Evolutionary conservation across 75 land plant species (phyloP).

Genomic region (Isoetes taiwanensis): DNA sequence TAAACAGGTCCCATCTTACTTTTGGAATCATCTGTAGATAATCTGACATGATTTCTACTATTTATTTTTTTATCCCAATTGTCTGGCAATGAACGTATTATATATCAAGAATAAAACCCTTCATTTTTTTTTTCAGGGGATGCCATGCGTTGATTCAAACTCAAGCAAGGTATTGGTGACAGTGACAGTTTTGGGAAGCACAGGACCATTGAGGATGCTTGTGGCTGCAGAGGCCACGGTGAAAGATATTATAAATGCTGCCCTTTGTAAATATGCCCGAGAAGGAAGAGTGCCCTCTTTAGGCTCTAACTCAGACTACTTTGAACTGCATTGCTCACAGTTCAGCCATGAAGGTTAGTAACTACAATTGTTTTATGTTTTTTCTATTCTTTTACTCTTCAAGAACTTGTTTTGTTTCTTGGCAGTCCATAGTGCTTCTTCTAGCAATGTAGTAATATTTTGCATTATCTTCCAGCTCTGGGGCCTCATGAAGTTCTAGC

Average conservation of each 20-base stretch:
- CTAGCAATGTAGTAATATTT: too few relatives aligned
- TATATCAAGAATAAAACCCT: too few relatives aligned
- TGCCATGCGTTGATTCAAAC: slow-evolving; percentile 2
- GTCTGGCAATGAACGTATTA: too few relatives aligned
- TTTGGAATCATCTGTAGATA: too few relatives aligned
- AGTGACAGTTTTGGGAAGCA: neutral
- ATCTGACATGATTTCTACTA: too few relatives aligned
- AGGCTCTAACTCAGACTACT: neutral
- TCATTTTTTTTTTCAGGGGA: neutral
- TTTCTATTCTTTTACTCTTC: neutral
- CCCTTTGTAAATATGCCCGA: neutral
- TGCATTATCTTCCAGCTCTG: neutral
- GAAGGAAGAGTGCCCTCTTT: slow-evolving; percentile 1
- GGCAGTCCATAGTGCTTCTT: too few relatives aligned
- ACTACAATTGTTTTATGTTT: neutral
- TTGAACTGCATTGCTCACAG: neutral
- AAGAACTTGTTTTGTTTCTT: neutral
- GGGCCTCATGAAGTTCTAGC: neutral
- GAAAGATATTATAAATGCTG: neutral
- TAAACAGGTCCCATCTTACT: too few relatives aligned
- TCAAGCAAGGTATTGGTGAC: neutral
- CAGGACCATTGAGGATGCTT: slow-evolving; percentile 5
- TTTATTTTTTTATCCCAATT: too few relatives aligned
- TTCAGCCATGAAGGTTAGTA: neutral
- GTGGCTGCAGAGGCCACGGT: neutral